Evolutionary conservation across 2,329 filamentous ascomycete genomes (phyloP).

Genomic region (Sarocladium oryzae): DNA sequence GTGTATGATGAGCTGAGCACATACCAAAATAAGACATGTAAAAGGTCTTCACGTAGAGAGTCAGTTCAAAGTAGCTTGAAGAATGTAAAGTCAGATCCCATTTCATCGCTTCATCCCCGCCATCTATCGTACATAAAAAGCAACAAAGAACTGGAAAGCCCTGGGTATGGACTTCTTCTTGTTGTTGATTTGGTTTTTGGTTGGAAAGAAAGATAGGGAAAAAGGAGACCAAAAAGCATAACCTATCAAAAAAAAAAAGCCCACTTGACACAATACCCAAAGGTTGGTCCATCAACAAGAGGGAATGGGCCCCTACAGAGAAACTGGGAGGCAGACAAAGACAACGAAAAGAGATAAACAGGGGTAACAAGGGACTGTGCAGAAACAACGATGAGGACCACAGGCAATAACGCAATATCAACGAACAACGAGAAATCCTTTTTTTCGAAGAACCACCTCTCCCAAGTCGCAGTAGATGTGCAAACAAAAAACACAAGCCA

Average conservation of each 20-base stretch:
- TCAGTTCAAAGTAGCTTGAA: too few relatives aligned
- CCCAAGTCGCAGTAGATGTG: too few relatives aligned
- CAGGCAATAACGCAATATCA: not conserved
- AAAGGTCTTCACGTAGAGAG: too few relatives aligned
- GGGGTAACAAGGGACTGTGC: not conserved
- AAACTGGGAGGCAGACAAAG: not conserved
- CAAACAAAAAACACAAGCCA: too few relatives aligned
- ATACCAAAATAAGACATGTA: too few relatives aligned
- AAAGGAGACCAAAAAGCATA: not conserved
- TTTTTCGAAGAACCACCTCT: too few relatives aligned
- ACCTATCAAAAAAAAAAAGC: not conserved
- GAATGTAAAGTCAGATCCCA: not conserved
- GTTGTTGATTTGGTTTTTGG: too few relatives aligned
- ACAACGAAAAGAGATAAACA: not conserved
- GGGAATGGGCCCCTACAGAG: not conserved
- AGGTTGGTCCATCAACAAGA: too few relatives aligned
- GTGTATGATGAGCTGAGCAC: too few relatives aligned
- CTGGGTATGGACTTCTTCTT: too few relatives aligned
- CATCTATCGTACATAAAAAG: slow-evolving; percentile 7
- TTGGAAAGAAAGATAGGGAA: too few relatives aligned
- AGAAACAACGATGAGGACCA: not conserved
- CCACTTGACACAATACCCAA: too few relatives aligned
- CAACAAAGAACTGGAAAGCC: not conserved
- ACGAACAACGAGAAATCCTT: not conserved
- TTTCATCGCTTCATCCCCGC: slow-evolving; percentile 7